Base-by-base conservation (phyloP, 768 basidiomycete genomes). In the Phlebiopsis gigantea region DNA sequence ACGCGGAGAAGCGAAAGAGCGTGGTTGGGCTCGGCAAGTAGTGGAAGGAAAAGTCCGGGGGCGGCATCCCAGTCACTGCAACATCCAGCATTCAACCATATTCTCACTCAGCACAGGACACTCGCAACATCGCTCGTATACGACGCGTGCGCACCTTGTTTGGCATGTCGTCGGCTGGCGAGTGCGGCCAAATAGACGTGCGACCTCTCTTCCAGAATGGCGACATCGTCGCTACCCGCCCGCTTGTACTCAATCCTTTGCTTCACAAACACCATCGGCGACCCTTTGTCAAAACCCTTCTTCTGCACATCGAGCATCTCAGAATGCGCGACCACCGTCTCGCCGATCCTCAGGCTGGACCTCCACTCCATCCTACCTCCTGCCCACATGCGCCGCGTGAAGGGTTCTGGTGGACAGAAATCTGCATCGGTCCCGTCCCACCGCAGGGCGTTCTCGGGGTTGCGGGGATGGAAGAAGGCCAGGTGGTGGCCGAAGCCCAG, bases 321-420 rank as follows among this genome's bases (percentile, higher is more conserved):
- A 56, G 80, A 76, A 14, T 67, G 69, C 14, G 83, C 80, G 2
- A 48, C 73, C 0, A 81, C 83, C 46, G 64, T 75, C 46, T 77
- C 72, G 10, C 87, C 88, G 29, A 85, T 73, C 43, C 75, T 61
- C 58, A 91, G 67, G 0, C 79, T 77, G 31, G 70, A 67, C 28
- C 82, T 76, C 87, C 87, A 91, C 25, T 69, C 72, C 66, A 90
- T 83, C 62, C 71, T 77, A 2, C 88, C 89, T 21, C 85, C 79
- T 2, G 86, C 87, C 88, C 88, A 91, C 89, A 90, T 91, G n/a
- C 88, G 75, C 56, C 84, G 77, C 25, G 82, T 79, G 70, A 88
- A 90, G 2, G 88, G 88, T 49, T 78, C 73, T 0, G 88, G 88
- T 1, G 88, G 87, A 61, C 83, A 83, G 52, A 88, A 83, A 47